Evolutionary conservation across 169 alveolate genomes (phyloP).

Genomic region (Besnoitia besnoiti): DNA sequence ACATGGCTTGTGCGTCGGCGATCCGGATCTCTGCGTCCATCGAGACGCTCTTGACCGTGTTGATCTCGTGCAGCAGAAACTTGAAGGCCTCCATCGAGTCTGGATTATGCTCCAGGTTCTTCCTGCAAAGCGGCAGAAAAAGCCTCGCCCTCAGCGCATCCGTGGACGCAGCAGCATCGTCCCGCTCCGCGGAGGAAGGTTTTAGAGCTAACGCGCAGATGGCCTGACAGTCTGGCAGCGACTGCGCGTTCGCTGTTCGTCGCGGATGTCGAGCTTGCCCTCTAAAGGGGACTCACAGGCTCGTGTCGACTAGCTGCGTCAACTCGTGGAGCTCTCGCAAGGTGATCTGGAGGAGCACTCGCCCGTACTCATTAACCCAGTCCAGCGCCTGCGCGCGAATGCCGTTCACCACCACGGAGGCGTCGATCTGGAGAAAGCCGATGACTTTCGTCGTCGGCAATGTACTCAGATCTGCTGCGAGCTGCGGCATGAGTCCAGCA

Average conservation of each 20-base stretch:
- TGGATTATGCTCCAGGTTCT: constrained; percentile 81
- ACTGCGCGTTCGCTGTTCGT: too few species aligned
- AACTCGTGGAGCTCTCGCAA: constrained; percentile 56
- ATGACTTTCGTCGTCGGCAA: constrained; percentile 63
- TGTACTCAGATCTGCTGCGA: constrained; percentile 63
- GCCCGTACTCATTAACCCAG: constrained; percentile 73
- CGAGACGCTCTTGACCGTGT: constrained; percentile 84
- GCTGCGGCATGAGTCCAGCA: too few species aligned
- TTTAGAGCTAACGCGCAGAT: too few species aligned
- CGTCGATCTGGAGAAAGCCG: constrained; percentile 77
- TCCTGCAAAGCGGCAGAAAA: constrained; percentile 69
- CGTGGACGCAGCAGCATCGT: too few species aligned
- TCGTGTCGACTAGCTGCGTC: constrained; percentile 24
- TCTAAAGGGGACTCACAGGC: constrained; percentile 62
- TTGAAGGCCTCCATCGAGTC: constrained; percentile 86
- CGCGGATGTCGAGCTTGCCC: too few species aligned
- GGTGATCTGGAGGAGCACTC: constrained; percentile 69
- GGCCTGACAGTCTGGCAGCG: too few species aligned
- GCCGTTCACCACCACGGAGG: constrained; percentile 72
- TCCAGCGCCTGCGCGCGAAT: constrained; percentile 75
- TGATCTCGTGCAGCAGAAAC: constrained; percentile 80
- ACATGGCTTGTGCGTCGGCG: constrained; percentile 89
- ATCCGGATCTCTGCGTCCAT: constrained; percentile 92
- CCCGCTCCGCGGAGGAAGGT: too few species aligned
- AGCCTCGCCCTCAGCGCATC: too few species aligned